Base-by-base conservation (phyloP, 345 rosid species). In the Salix udensis region DNA sequence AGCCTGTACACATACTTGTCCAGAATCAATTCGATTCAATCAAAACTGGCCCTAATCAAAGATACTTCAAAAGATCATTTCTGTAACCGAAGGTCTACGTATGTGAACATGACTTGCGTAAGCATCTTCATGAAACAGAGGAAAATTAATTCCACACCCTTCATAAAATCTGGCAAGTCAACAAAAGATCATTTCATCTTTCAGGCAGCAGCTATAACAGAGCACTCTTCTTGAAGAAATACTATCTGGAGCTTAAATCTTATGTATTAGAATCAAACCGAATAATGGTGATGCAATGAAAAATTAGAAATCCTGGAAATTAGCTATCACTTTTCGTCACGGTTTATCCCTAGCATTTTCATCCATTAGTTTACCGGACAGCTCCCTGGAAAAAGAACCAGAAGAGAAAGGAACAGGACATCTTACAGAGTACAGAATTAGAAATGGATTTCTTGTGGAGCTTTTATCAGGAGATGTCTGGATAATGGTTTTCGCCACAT, bases 401-500 rank as follows among this genome's bases (percentile, higher is more conserved):
- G 16, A 18, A 15, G 53, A 68, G 60, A 40, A 40, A 44, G 31
- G 58, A 44, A 19, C 44, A 21, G 74, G 73, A 68, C 48, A 30
- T 72, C 92, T 64, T 82, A 96, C 98, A 23, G 87, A 85, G 80
- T 88, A 85, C 85, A 96, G 81, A 72, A 96, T 89, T 80, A 42
- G 79, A 53, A 94, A 88, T 55, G 97, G 97, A 79, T 92, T 93
- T 77, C 88, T 85, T 28, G 91, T 78, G 39, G 83, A 80, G 78
- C 77, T 79, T 82, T 82, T 87, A 74, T 89, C 91, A 65, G 89
- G 84, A 74, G 90, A 74, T 55, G 97, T 96, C 85, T 96, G 98
- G 77, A 92, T 96, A 50, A 96, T 87, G 44, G 98, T 96, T 85
- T 96, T 96, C 4, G 97, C 97, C 68, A 95, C 96, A 74, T 91